Evolutionary conservation across 495 filamentous ascomycete species (phyloP).

Genomic region (Penicillium egyptiacum): DNA sequence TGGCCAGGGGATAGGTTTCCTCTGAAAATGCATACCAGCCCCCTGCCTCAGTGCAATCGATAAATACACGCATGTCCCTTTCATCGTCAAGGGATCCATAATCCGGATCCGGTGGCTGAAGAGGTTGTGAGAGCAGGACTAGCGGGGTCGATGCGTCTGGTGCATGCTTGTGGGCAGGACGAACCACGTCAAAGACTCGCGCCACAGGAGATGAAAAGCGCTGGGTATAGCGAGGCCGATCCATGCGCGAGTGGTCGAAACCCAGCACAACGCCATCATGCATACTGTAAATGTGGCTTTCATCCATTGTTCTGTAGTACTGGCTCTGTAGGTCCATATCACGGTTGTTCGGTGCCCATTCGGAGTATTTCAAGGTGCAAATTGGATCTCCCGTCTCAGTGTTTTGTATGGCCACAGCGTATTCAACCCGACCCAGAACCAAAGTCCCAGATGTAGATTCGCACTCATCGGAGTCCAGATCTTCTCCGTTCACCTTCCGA

Average conservation of each 20-base stretch:
- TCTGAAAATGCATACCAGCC: constrained; percentile 96
- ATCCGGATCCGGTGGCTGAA: constrained; percentile 60
- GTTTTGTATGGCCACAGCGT: constrained; percentile 80
- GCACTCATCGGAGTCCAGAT: constrained; percentile 68
- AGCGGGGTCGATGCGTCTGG: constrained; percentile 59
- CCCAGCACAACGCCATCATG: constrained; percentile 87
- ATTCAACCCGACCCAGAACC: constrained; percentile 81
- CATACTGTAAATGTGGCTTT: constrained; percentile 82
- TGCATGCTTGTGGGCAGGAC: constrained; percentile 58
- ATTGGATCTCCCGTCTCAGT: constrained; percentile 72
- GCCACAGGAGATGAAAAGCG: constrained; percentile 82
- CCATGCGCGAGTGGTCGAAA: constrained; percentile 63
- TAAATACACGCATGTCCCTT: constrained; percentile 68
- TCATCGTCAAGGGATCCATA: constrained; percentile 54
- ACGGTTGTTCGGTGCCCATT: constrained; percentile 92
- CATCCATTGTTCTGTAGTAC: constrained; percentile 75
- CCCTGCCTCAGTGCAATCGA: constrained; percentile 80
- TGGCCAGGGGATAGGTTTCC: constrained; percentile 75
- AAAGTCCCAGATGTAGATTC: constrained; percentile 68
- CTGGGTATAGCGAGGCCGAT: constrained; percentile 58
- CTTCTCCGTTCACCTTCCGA: constrained; percentile 58
- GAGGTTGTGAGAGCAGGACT: constrained; percentile 82
- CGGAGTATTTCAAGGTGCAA: constrained; percentile 88
- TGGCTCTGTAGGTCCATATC: constrained; percentile 86
- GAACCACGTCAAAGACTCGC: constrained; percentile 86